These are phyloP conservation scores for Pseudonectria buxi DNA, from an alignment of 2,329 filamentous ascomycete species.

Conservation along the genomic window DNA sequence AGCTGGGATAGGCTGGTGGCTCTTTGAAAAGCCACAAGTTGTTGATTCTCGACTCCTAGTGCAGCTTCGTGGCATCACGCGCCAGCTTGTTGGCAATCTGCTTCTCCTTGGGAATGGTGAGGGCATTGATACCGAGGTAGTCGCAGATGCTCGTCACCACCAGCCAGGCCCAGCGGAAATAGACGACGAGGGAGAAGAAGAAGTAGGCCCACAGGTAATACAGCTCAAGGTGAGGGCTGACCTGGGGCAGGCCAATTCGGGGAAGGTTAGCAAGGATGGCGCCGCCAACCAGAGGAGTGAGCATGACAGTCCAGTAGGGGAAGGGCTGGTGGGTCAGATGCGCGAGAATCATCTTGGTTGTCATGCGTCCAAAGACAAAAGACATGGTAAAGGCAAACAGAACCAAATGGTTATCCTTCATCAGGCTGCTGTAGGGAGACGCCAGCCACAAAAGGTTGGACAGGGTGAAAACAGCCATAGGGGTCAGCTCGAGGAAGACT, in stretches of 20 bases:
- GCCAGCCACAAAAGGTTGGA: conserved; percentile 79
- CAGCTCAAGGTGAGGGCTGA: conserved; percentile 62
- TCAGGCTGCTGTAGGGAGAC: conserved; percentile 76
- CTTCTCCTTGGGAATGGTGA: conserved; percentile 71
- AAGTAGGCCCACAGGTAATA: conserved; percentile 83
- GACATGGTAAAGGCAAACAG: conserved; percentile 90
- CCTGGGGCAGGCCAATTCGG: conserved; percentile 59
- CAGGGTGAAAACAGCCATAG: conserved; percentile 74
- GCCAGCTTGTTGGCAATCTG: conserved; percentile 47
- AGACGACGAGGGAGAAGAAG: conserved; percentile 73
- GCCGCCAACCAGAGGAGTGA: conserved; percentile 79
- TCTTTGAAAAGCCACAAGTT: too few species aligned
- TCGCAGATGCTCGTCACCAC: conserved; percentile 88
- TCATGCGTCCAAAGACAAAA: conserved; percentile 97
- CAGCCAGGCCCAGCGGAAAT: conserved; percentile 86
- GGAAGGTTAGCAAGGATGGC: conserved; percentile 80
- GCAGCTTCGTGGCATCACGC: conserved; percentile 30
- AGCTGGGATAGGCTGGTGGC: background rate
- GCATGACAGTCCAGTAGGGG: conserved; percentile 91
- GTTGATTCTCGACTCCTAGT: conserved; percentile 14
- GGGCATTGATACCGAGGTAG: conserved; percentile 87
- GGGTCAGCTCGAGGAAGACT: conserved; percentile 89
- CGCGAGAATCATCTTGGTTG: conserved; percentile 96
- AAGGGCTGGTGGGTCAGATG: conserved; percentile 91
- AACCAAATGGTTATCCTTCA: conserved; percentile 78